phyloP scores from a whole-genome alignment of 495 filamentous ascomycete species.

The Aspergillus diversus region DNA sequence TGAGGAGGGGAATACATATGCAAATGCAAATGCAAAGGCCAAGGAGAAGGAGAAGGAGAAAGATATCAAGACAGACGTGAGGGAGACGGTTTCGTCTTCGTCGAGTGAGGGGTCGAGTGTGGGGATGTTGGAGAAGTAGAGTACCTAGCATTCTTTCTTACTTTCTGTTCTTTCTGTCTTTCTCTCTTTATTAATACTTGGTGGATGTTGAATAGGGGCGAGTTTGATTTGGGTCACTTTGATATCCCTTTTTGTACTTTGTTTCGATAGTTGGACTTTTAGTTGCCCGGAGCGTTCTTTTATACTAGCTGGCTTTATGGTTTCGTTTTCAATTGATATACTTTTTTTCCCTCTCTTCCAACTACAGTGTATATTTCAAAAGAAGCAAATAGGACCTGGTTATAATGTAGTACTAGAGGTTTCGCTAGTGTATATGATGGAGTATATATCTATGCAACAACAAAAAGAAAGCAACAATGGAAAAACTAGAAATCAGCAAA shows the following conservation, averaged over 20 bases:
- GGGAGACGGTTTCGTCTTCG: background rate
- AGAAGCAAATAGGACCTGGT: background rate
- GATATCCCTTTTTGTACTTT: too few species aligned
- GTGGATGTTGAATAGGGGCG: too few species aligned
- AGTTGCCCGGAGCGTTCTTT: too few species aligned
- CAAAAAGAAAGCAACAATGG: background rate
- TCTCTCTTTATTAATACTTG: background rate
- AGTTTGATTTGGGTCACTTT: too few species aligned
- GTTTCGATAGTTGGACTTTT: too few species aligned
- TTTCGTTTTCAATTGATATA: too few species aligned
- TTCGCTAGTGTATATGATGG: too few species aligned
- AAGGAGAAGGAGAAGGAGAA: slow-evolving; percentile 1
- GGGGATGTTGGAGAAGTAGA: slow-evolving; percentile 2
- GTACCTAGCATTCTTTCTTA: background rate
- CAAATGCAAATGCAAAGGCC: background rate
- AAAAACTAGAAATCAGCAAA: slow-evolving; percentile 59
- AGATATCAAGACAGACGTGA: background rate
- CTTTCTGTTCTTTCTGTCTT: background rate
- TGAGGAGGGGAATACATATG: slow-evolving; percentile 8
- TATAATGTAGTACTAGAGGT: background rate
- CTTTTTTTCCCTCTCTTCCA: too few species aligned
- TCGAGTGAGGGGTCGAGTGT: slow-evolving; percentile 7
- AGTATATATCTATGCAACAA: background rate
- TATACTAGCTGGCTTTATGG: too few species aligned
- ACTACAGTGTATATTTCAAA: too few species aligned